phyloP scores from a whole-genome alignment of 2,329 filamentous ascomycete species.

The Ophiostoma australiae region DNA sequence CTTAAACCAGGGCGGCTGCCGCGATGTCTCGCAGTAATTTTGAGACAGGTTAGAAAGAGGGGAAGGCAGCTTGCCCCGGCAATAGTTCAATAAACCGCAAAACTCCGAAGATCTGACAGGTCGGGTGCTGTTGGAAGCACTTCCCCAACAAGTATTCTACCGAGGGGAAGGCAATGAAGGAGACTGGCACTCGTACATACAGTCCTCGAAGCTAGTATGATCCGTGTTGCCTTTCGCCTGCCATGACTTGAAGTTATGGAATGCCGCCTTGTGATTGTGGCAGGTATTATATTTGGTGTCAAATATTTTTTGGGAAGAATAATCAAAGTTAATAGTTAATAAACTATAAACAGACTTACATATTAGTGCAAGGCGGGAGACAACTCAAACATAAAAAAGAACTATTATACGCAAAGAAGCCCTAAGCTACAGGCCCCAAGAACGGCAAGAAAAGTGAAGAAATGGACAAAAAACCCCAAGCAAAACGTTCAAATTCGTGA shows the following conservation, averaged over 20 bases:
- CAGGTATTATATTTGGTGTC: no score
- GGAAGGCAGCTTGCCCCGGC: background rate
- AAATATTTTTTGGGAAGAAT: no score
- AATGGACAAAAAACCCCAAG: background rate
- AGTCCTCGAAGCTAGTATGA: background rate
- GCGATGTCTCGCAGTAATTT: background rate
- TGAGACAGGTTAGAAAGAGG: conserved; percentile 4
- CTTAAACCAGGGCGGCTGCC: background rate
- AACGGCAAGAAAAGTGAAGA: background rate
- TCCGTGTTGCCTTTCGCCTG: background rate
- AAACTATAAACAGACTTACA: background rate
- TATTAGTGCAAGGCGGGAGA: background rate
- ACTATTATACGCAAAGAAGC: background rate
- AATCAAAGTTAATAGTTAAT: no score
- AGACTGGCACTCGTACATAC: background rate
- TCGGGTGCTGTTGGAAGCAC: background rate
- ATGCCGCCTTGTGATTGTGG: background rate
- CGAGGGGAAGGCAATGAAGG: background rate
- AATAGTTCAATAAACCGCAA: background rate
- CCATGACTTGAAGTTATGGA: background rate
- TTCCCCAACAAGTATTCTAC: conserved; percentile 3
- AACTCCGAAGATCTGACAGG: background rate
- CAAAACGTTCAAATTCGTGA: background rate
- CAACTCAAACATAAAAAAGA: background rate
- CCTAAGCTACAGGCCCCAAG: background rate